A percentile compares a stretch with the other conserved stretches of the same genome.
phyloP scores from a whole-genome alignment of 208 protist species.

The Borovskyia barvae region DNA sequence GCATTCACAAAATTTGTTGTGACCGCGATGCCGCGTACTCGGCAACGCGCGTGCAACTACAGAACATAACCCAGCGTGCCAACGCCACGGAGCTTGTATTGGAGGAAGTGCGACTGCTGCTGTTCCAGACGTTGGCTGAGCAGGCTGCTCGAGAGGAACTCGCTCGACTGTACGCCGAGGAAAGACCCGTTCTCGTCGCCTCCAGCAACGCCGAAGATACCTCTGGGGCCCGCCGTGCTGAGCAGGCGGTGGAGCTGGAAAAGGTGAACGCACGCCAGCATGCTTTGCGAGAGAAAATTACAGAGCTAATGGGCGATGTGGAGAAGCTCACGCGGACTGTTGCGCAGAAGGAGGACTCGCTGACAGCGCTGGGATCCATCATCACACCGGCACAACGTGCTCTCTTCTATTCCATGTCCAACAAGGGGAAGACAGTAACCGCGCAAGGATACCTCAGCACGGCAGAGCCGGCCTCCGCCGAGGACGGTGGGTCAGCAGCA shows the following conservation, averaged over 20 bases:
- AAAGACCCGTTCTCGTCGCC: neutral
- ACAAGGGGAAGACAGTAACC: neutral
- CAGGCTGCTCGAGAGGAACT: slow-evolving; percentile 20
- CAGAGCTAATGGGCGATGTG: slow-evolving; percentile 33
- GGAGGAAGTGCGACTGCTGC: slow-evolving; percentile 19
- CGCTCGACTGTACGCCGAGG: slow-evolving; percentile 19
- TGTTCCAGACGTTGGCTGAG: slow-evolving; percentile 24
- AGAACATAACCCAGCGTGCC: neutral
- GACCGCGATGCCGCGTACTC: neutral
- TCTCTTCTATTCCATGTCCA: slow-evolving; percentile 26
- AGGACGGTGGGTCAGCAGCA: neutral
- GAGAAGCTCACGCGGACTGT: slow-evolving; percentile 27
- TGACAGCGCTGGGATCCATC: slow-evolving; percentile 21
- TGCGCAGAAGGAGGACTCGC: slow-evolving; percentile 23
- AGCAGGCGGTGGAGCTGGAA: slow-evolving; percentile 29
- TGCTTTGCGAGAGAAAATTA: slow-evolving; percentile 19
- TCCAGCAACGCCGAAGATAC: slow-evolving; percentile 3
- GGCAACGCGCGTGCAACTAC: neutral
- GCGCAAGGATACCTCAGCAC: neutral
- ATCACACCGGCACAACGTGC: slow-evolving; percentile 35
- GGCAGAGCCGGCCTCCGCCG: neutral
- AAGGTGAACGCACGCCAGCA: slow-evolving; percentile 21
- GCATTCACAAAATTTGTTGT: neutral
- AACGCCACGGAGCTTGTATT: neutral
- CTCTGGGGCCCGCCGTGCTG: slow-evolving; percentile 7